Evolutionary conservation across 2,329 filamentous ascomycete genomes (phyloP), one percentile per base, ranked within the genome.

Genomic region (Scytalidium lignicola): DNA sequence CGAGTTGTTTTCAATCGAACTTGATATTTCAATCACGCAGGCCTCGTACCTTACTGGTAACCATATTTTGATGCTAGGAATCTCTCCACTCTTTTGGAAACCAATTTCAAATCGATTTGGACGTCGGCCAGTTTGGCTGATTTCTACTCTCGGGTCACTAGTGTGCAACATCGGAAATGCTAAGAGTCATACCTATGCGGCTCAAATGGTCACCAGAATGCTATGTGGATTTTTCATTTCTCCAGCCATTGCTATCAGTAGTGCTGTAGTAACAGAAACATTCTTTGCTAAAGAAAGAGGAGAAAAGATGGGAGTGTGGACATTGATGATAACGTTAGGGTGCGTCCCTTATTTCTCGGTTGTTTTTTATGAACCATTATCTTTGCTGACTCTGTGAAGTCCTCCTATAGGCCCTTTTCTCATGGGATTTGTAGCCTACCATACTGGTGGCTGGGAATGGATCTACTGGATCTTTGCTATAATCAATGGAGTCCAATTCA

Each of bases 391-490:
- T 29, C 64, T 78, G 13, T 78, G 76, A 76, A 79, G 46, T 52
- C 56, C 50, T 2, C 53, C 56, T 12, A 17, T 53, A 48, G 63
- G 46, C 21, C 29, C 55, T 45, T 51, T 61, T 58, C 63, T 65
- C 4, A 51, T 73, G 18, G 64, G 67, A 3, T 63, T 61, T 39
- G 75, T 79, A 1, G 68, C 71, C 1, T 68, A 74, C 47, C 70
- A 71, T 19, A 68, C 71, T 17, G 72, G 73, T 1, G n/a, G 37
- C 0, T 82, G 77, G 48, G 65, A 69, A 40, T 79, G 76, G 76
- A 76, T 79, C 20, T 79, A 75, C 59, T 79, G 72, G 70, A 70
- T 76, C 29, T 62, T 78, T 17, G 73, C 75, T 1, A 81, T 82
- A 74, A 74, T 73, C 56, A 82, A 83, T 50, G 76, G 69, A 44